These are phyloP conservation scores for Chrysanthemum seticuspe DNA, from an alignment of 129 eudicot species.

Conservation along the genomic window DNA sequence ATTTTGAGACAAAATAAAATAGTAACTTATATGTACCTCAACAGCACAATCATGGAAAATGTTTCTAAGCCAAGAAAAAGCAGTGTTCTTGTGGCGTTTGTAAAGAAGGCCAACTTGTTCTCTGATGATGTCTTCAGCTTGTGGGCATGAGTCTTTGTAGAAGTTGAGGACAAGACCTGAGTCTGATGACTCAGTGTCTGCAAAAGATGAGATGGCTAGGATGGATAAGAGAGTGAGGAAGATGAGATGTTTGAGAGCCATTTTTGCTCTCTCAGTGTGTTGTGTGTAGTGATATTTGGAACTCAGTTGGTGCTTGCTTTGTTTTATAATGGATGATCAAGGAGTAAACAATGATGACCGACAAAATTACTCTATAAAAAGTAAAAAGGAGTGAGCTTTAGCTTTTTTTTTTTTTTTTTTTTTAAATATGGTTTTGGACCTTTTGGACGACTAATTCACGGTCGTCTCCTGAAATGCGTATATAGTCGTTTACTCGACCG, in stretches of 20 bases:
- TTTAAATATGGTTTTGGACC: too few relatives aligned
- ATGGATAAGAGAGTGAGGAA: conserved; percentile 51
- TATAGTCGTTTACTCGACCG: too few relatives aligned
- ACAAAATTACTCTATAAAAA: too few relatives aligned
- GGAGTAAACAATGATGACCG: conserved; percentile 1
- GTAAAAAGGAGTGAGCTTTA: too few relatives aligned
- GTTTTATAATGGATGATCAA: conserved; percentile 43
- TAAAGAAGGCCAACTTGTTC: conserved; percentile 96
- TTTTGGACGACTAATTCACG: too few relatives aligned
- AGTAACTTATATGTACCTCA: conserved; percentile 44
- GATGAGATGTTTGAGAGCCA: conserved; percentile 56
- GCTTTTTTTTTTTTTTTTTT: too few relatives aligned
- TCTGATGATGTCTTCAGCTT: conserved; percentile 91
- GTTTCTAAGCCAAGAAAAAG: conserved; percentile 99
- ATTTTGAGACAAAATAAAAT: too few relatives aligned
- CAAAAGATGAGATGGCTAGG: conserved; percentile 39
- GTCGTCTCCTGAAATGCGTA: too few relatives aligned
- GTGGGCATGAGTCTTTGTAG: conserved; percentile 95
- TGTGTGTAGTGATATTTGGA: neutral
- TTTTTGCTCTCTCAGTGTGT: conserved; percentile 32
- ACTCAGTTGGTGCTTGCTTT: conserved; percentile 8
- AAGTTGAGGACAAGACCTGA: conserved; percentile 73
- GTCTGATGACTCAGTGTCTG: conserved; percentile 42
- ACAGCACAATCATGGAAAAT: conserved; percentile 99
- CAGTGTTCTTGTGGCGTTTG: conserved; percentile 99